Evolutionary conservation across 371 early-diverging fungal species (phyloP), one percentile per base, ranked within the genome.

Genomic region (Actinomucor elegans): DNA sequence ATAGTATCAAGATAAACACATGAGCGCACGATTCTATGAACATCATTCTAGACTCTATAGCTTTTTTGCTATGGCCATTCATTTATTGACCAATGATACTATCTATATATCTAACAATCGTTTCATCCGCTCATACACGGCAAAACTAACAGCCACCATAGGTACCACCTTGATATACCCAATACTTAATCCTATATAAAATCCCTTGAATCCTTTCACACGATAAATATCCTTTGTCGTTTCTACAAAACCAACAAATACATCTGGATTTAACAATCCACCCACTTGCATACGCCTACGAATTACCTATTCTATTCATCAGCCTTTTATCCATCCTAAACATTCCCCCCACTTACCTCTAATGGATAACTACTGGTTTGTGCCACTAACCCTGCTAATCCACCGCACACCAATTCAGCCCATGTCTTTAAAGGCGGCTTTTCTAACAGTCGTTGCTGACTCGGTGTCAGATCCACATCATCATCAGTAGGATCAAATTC

Each of bases 161-260:
- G 97, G 97, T 17, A 85, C 83, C 0, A 95, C 93, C 68, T 97
- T 97, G 54, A 96, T 67, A 65, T 92, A 97, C 18, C 94, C 94
- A 55, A 97, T 95, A 28, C 86, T 89, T 43, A 97, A 68, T 9
- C 96, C 96, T 9, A 95, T 91, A 80, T 89, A 97, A 64, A 93
- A 94, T 8, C 97, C 97, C 9, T 84, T 78, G 18, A 79, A 55
- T 20, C 96, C 96, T 23, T 79, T 78, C 27, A 71, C 58, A 36
- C 48, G 44, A 64, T 79, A 90, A 45, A 96, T 83, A 2, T 67
- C 67, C 28, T 64, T 69, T 1, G 79, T 72, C 11, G 88, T 90
- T 37, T 82, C 71, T 50, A 48, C 51, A 62, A 87, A 82, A 4
- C 80, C 71, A 24, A 77, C 66, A 48, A 77, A 75, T 36, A 56